phyloP scores from a whole-genome alignment of 2,329 filamentous ascomycete species.

The Calonectria leucothoes region DNA sequence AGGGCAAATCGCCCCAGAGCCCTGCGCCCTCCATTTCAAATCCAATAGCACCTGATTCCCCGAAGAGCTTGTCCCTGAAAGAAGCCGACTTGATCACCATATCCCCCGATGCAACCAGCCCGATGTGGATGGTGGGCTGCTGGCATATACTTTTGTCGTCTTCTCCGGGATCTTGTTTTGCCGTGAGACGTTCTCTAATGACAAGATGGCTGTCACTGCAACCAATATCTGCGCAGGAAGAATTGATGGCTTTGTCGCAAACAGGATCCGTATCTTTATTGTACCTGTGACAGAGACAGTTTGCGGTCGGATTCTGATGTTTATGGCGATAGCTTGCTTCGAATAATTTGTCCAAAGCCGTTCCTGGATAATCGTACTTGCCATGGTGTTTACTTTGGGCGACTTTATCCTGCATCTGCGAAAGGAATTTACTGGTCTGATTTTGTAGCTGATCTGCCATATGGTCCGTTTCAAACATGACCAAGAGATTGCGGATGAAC shows the following conservation, averaged over 20 bases:
- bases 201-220: slow-evolving; percentile 38
- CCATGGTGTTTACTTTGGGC: slow-evolving; percentile 15
- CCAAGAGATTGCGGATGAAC: slow-evolving; percentile 44
- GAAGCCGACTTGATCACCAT: slow-evolving; percentile 51
- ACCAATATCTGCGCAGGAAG: slow-evolving; percentile 24
- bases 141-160: slow-evolving; percentile 29
- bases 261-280: slow-evolving; percentile 4
- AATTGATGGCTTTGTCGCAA: slow-evolving; percentile 19
- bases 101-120: slow-evolving; percentile 28
- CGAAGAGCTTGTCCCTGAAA: not conserved
- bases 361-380: not conserved
- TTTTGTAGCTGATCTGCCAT: not conserved
- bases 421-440: not conserved
- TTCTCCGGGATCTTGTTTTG: slow-evolving; percentile 15
- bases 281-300: slow-evolving; percentile 14
- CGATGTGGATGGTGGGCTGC: slow-evolving; percentile 47
- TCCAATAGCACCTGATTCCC: not conserved
- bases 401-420: not conserved
- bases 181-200: not conserved
- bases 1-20: slow-evolving; percentile 10
- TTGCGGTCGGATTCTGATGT: not conserved
- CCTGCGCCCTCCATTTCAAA: slow-evolving; percentile 25
- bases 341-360: not conserved
- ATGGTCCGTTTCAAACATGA: slow-evolving; percentile 32
- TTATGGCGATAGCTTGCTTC: not conserved